These are phyloP conservation scores for Hypoxylon sp. DNA, from an alignment of 2,329 filamentous ascomycete species.

Conservation along the genomic window DNA sequence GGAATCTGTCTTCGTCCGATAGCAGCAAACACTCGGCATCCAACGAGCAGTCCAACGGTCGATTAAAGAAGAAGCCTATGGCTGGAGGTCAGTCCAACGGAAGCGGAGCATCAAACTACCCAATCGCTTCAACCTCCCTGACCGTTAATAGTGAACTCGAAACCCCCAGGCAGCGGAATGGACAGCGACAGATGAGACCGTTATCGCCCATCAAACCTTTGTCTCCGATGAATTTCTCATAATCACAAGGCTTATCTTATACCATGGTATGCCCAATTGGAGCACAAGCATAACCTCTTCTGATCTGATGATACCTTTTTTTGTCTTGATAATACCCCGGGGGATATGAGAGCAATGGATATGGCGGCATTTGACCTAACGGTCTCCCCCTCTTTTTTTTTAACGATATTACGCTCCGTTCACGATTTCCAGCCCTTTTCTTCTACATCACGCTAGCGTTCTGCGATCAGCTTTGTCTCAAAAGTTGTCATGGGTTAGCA, in stretches of 20 bases:
- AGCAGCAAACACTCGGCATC: constrained; percentile 63
- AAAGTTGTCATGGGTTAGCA: constrained; percentile 1
- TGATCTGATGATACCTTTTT: constrained; percentile 28
- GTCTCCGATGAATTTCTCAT: constrained; percentile 66
- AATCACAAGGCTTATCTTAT: constrained; percentile 25
- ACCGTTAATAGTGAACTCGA: constrained; percentile 56
- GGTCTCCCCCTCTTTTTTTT: constrained; percentile 22
- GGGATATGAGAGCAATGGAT: constrained; percentile 27
- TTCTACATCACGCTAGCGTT: constrained; percentile 16
- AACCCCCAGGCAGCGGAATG: constrained; percentile 46
- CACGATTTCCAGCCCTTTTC: constrained; percentile 25
- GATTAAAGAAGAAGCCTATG: constrained; percentile 55
- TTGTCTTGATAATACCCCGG: constrained; percentile 35
- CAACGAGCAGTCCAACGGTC: constrained; percentile 44
- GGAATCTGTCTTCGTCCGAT: constrained; percentile 70
- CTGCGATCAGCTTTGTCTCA: constrained; percentile 2
- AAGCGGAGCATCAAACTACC: constrained; percentile 53
- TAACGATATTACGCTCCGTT: constrained; percentile 36
- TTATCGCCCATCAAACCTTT: constrained; percentile 72
- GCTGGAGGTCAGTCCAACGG: constrained; percentile 53
- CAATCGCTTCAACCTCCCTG: constrained; percentile 55
- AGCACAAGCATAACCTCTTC: constrained; percentile 17
- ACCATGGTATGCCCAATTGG: constrained; percentile 29
- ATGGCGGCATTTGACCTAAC: constrained; percentile 29
- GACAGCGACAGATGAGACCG: constrained; percentile 60